Percentiles rank a stretch among this genome's conserved stretches.
These are phyloP conservation scores for Cylindrotheca fusiformis DNA, from an alignment of 108 stramenopile genomes.

Conservation along the genomic window DNA sequence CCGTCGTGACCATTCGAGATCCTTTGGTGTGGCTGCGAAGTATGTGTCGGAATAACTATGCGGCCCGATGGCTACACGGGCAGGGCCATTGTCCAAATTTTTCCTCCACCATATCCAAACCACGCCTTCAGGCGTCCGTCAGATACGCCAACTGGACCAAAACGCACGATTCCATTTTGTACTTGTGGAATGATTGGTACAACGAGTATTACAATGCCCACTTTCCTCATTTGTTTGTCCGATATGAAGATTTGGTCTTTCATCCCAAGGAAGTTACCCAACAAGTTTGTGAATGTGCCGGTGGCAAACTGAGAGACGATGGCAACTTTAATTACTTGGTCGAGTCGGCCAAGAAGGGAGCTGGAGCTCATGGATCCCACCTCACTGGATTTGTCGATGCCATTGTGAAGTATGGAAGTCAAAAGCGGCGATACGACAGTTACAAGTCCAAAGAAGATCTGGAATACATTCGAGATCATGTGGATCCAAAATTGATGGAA, in stretches of 20 bases:
- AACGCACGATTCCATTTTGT: conserved; percentile 42
- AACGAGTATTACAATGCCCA: conserved; percentile 47
- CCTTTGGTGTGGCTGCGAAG: conserved; percentile 74
- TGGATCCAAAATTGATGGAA: conserved; percentile 40
- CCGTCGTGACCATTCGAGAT: conserved; percentile 84
- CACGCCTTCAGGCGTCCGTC: no score
- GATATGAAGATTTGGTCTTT: conserved; percentile 79
- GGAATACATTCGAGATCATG: conserved; percentile 36
- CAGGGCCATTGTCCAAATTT: conserved; percentile 79
- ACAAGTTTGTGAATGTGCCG: conserved; percentile 67
- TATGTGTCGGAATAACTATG: conserved; percentile 76
- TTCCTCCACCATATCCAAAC: conserved; percentile 31
- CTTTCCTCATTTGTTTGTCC: conserved; percentile 74
- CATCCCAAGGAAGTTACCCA: conserved; percentile 50
- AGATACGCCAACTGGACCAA: conserved; percentile 23
- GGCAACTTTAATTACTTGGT: conserved; percentile 57
- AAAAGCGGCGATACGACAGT: conserved; percentile 39
- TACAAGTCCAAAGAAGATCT: conserved; percentile 44
- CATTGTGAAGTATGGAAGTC: conserved; percentile 67
- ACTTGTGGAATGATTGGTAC: conserved; percentile 72
- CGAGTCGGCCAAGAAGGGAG: conserved; percentile 71
- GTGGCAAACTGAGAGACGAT: conserved; percentile 38
- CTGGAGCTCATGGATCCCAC: conserved; percentile 16
- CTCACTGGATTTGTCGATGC: conserved; percentile 65
- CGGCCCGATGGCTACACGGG: conserved; percentile 66